Percentiles rank a stretch among this genome's conserved stretches.
Evolutionary conservation across 2,329 filamentous ascomycete genomes (phyloP).

Genomic region (Ophiostoma fasciatum): DNA sequence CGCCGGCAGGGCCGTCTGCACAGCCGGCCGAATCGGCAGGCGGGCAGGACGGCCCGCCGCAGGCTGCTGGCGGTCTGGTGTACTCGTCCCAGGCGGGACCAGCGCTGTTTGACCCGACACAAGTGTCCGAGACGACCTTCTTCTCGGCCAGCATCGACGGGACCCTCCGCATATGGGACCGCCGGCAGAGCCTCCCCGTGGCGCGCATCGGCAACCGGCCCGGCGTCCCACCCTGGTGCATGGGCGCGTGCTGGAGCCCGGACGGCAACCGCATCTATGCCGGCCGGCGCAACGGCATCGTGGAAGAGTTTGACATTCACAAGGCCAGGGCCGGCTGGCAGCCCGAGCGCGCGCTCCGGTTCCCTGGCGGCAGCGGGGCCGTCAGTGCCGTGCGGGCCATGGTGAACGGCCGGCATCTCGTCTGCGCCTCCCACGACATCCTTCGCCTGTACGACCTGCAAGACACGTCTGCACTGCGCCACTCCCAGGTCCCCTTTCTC

Average conservation of each 20-base stretch:
- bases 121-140: constrained; percentile 64
- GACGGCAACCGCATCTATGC: constrained; percentile 94
- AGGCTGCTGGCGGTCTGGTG: constrained; percentile 13
- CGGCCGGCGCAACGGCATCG: constrained; percentile 76
- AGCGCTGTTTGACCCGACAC: constrained; percentile 35
- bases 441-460: constrained; percentile 81
- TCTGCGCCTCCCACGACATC: constrained; percentile 91
- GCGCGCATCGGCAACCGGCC: constrained; percentile 62
- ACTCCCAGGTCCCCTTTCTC: constrained; percentile 81
- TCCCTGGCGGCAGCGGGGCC: constrained; percentile 76
- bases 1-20: neutral
- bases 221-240: constrained; percentile 87
- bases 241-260: constrained; percentile 91
- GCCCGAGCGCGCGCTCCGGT: constrained; percentile 67
- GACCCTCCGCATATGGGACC: constrained; percentile 84
- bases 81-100: constrained; percentile 23
- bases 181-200: constrained; percentile 58
- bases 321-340: constrained; percentile 52
- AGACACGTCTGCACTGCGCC: constrained; percentile 47
- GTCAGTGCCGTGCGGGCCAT: constrained; percentile 82
- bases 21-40: neutral
- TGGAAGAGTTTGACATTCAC: constrained; percentile 86
- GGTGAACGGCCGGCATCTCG: constrained; percentile 81
- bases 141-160: constrained; percentile 81
- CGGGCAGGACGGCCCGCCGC: neutral